A percentile compares a stretch with the other conserved stretches of the same genome.
Conservation (phyloP, 257 asterid species). For the Avicennia marina region DNA sequence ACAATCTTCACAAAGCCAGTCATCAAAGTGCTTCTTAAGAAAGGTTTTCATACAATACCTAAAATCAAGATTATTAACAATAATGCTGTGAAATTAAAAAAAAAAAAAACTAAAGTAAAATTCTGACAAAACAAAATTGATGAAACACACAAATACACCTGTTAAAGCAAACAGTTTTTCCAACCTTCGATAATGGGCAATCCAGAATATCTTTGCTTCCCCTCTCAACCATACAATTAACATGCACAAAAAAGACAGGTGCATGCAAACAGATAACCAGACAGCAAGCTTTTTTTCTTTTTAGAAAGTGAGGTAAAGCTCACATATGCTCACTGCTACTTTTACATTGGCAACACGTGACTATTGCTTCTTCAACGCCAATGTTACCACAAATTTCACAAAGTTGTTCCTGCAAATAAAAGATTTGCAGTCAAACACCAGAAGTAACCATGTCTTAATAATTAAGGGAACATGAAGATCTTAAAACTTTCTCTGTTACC, state of each 20-base stretch:
- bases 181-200: not conserved
- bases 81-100: not conserved
- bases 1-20: constrained; percentile 41
- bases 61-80: constrained; percentile 4
- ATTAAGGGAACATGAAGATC: too few species aligned
- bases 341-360: constrained; percentile 36
- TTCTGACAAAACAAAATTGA: not conserved
- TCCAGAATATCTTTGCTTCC: not conserved
- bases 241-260: not conserved
- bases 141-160: not conserved
- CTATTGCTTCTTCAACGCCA: constrained; percentile 33
- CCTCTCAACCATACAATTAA: not conserved
- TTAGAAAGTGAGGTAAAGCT: constrained; percentile 16
- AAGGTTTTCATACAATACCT: constrained; percentile 40
- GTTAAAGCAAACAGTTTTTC: not conserved
- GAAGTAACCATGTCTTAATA: too few species aligned
- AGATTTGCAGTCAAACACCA: constrained; percentile 5
- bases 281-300: too few species aligned
- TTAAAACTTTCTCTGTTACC: too few species aligned
- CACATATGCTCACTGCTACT: constrained; percentile 37
- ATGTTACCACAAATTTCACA: constrained; percentile 44
- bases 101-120: not conserved
- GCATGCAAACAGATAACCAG: not conserved
- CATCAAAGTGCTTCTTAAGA: not conserved
- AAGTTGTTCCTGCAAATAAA: constrained; percentile 27